Percentiles rank a stretch among this genome's conserved stretches.
Evolutionary conservation across 2,329 filamentous ascomycete genomes (phyloP).

Genomic region (Diaporthe capsici): DNA sequence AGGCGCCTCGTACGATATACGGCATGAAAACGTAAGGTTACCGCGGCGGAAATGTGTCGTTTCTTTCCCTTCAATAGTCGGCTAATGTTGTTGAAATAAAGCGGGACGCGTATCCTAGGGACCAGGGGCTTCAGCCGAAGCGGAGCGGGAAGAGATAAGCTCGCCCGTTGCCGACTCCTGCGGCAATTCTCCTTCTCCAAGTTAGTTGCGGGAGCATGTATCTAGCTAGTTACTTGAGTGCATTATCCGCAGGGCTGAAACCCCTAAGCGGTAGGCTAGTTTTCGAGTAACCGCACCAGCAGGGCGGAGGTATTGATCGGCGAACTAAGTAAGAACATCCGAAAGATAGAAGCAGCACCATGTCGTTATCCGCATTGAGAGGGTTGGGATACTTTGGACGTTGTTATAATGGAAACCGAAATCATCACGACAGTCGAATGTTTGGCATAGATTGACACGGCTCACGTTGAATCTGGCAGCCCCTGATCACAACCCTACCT

Average conservation of each 20-base stretch:
- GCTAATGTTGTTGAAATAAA: background rate
- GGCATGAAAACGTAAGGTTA: background rate
- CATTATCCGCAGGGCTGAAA: conserved; percentile 12
- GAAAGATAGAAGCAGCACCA: background rate
- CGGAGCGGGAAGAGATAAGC: conserved; percentile 14
- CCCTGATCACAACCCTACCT: background rate
- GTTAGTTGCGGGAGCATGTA: background rate
- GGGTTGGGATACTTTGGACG: background rate
- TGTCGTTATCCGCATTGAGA: background rate
- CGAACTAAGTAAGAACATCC: background rate
- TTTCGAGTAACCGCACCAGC: background rate
- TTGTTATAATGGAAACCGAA: conserved; percentile 4
- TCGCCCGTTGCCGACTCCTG: conserved; percentile 7
- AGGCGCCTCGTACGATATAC: background rate
- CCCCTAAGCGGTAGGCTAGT: background rate
- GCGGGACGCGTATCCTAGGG: background rate
- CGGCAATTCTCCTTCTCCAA: background rate
- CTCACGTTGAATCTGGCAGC: background rate
- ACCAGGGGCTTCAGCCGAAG: background rate
- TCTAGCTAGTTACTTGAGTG: background rate
- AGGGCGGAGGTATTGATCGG: background rate
- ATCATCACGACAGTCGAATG: background rate
- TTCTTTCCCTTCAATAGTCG: background rate
- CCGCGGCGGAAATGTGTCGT: background rate
- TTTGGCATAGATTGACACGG: background rate